Percentiles rank a stretch among this genome's conserved stretches.
Conservation (phyloP, 2,329 filamentous ascomycete species). For the Hymenotorrendiella dingleyae region DNA sequence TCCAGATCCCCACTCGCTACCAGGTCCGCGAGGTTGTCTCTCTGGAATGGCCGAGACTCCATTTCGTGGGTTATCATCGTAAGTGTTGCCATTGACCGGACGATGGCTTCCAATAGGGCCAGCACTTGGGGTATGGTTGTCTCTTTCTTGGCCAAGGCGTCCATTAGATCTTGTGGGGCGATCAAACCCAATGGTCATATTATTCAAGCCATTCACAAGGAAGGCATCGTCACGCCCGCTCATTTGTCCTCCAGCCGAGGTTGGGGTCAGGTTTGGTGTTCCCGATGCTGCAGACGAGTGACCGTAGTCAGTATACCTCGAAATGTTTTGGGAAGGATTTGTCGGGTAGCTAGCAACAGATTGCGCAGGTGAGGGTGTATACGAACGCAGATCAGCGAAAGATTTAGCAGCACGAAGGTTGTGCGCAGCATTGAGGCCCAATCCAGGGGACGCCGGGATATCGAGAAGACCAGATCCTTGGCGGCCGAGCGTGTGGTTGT, state of each 20-base stretch:
- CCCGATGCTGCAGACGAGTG: conserved; percentile 55
- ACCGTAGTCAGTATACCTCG: conserved; percentile 47
- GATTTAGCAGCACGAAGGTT: conserved; percentile 92
- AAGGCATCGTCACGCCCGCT: conserved; percentile 26
- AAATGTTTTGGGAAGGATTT: conserved; percentile 56
- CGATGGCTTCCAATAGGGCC: conserved; percentile 63
- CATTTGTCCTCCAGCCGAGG: conserved; percentile 65
- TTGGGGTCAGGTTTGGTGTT: conserved; percentile 65
- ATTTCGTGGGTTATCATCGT: conserved; percentile 26
- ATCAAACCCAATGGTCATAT: conserved; percentile 48
- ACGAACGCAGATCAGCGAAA: conserved; percentile 90
- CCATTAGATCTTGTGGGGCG: conserved; percentile 27
- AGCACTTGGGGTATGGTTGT: conserved; percentile 35
- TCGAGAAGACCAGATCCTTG: conserved; percentile 79
- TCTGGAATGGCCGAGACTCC: conserved; percentile 42
- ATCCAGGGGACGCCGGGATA: conserved; percentile 72
- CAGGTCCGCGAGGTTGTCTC: conserved; percentile 56
- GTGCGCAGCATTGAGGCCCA: conserved; percentile 59
- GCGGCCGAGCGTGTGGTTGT: conserved; percentile 71
- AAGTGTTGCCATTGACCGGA: conserved; percentile 36
- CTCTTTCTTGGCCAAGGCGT: conserved; percentile 46
- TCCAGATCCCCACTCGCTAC: conserved; percentile 48
- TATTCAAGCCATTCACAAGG: conserved; percentile 46
- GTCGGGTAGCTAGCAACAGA: conserved; percentile 84
- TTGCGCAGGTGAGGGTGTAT: conserved; percentile 86